Conservation (phyloP, 495 filamentous ascomycete genomes). For the Neurospora sp. region DNA sequence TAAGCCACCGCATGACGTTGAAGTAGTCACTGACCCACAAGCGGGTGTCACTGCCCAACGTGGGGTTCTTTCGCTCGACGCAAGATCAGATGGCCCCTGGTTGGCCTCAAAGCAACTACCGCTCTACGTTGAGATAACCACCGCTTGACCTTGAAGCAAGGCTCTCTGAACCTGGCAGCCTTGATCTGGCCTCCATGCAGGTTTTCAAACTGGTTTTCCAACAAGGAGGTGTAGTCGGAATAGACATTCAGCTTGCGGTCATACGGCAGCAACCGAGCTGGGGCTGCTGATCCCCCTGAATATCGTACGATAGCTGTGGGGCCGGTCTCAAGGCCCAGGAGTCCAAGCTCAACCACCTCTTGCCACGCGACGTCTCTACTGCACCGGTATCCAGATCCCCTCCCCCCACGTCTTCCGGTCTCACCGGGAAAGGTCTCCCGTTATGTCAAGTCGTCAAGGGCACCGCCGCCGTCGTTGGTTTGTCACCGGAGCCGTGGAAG, state of each 20-base stretch:
- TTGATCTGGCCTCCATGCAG: neutral
- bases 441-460: no score
- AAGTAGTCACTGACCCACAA: neutral
- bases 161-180: neutral
- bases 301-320: neutral
- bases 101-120: neutral
- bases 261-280: neutral
- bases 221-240: neutral
- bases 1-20: neutral
- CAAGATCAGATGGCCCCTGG: neutral
- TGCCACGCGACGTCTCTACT: neutral
- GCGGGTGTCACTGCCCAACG: neutral
- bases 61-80: neutral
- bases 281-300: neutral
- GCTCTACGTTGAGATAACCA: neutral
- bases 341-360: neutral
- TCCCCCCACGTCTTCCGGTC: neutral
- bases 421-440: neutral
- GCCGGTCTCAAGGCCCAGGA: no score
- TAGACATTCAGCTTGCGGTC: neutral
- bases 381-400: neutral
- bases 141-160: accelerated
- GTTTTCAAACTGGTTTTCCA: neutral
- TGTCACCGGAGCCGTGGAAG: neutral
- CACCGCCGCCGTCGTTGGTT: neutral